phyloP scores from a whole-genome alignment of 441 rosid genomes.

The Aquilaria agallochum region DNA sequence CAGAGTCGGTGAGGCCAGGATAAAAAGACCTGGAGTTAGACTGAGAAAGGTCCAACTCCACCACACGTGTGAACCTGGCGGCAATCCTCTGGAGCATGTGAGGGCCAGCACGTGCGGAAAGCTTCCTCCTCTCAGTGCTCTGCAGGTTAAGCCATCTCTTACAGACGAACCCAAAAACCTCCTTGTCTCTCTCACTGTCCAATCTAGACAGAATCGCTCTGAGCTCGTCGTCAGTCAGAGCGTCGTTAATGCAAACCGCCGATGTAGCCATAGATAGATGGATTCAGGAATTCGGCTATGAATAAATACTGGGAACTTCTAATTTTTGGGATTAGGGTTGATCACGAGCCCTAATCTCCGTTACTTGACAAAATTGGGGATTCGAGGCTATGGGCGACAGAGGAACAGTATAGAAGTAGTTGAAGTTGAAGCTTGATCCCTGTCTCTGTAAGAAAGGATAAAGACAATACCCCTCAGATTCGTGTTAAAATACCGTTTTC shows the following conservation, averaged over 20 bases:
- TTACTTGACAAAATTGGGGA: neutral
- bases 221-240: conserved; percentile 79
- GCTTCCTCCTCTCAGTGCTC: conserved; percentile 87
- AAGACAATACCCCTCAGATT: too few relatives aligned
- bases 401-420: too few relatives aligned
- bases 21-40: conserved; percentile 80
- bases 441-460: too few relatives aligned
- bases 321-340: conserved; percentile 15
- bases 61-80: conserved; percentile 61
- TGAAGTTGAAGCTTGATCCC: too few relatives aligned
- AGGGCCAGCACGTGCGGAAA: conserved; percentile 86
- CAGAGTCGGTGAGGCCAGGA: conserved; percentile 92
- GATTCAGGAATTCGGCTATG: neutral
- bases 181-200: conserved; percentile 70
- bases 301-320: neutral
- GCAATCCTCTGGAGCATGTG: conserved; percentile 85
- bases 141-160: conserved; percentile 84
- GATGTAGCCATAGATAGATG: conserved; percentile 19
- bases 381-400: neutral
- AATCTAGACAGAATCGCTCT: conserved; percentile 60
- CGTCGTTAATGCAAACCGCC: conserved; percentile 59
- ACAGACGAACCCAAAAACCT: conserved; percentile 85
- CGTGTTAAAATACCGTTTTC: too few relatives aligned
- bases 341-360: conserved; percentile 13
- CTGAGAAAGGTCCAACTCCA: conserved; percentile 90